Conservation (phyloP, 2,329 filamentous ascomycete genomes). For the Boeremia lycopersici region DNA sequence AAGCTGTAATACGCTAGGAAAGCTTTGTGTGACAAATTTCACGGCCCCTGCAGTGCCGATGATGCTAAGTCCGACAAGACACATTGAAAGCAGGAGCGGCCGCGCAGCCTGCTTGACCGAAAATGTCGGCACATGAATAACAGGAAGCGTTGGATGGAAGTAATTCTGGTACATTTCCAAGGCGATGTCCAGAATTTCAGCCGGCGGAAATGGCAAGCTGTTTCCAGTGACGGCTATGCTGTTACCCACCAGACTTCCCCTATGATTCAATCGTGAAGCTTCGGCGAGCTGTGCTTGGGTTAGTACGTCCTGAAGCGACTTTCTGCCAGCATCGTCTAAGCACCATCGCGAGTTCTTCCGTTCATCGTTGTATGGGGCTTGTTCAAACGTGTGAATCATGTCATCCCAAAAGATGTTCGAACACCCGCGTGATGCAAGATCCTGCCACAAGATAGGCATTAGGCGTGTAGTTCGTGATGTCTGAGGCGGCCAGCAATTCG, state of each 20-base stretch:
- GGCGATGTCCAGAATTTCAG: conserved; percentile 60
- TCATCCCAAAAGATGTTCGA: conserved; percentile 45
- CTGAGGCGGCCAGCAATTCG: conserved; percentile 47
- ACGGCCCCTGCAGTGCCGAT: conserved; percentile 59
- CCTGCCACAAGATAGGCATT: conserved; percentile 46
- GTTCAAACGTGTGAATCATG: neutral
- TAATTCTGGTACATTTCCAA: conserved; percentile 61
- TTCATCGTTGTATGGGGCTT: neutral
- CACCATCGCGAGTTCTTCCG: conserved; percentile 45
- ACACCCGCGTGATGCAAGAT: conserved; percentile 35
- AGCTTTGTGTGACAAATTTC: conserved; percentile 56
- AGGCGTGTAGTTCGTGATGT: conserved; percentile 39
- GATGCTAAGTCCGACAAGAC: conserved; percentile 59
- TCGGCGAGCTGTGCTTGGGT: conserved; percentile 33
- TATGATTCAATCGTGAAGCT: conserved; percentile 32
- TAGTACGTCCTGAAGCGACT: conserved; percentile 46
- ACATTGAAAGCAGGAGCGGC: conserved; percentile 59
- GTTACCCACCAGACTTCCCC: conserved; percentile 40
- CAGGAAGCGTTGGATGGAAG: conserved; percentile 59
- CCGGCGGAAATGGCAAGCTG: conserved; percentile 52
- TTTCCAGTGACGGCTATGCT: conserved; percentile 38
- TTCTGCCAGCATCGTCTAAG: conserved; percentile 47
- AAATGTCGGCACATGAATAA: conserved; percentile 61
- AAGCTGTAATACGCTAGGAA: conserved; percentile 49
- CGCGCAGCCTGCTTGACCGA: conserved; percentile 55